Evolutionary conservation across 306 rosid species (phyloP).

Genomic region (Chamaecrista fasciculata): DNA sequence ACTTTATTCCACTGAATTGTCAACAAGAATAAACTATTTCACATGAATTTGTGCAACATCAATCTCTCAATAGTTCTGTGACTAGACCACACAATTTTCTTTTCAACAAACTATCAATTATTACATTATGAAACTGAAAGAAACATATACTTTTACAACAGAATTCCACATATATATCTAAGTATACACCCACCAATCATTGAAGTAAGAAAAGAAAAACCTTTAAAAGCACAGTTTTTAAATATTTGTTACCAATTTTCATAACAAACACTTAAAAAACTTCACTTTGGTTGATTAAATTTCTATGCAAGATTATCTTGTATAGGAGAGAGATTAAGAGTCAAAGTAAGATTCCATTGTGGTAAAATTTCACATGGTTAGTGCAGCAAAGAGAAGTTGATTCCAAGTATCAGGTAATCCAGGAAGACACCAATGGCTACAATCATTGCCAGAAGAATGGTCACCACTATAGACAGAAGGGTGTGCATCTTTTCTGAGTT

Average conservation of each 20-base stretch:
- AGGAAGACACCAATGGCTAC: constrained; percentile 98
- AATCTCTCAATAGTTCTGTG: no score
- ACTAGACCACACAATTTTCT: no score
- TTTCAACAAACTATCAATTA: no score
- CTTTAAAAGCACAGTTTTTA: no score
- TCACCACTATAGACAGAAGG: constrained; percentile 71
- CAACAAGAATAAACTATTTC: constrained; percentile 17
- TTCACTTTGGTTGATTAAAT: no score
- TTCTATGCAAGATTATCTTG: no score
- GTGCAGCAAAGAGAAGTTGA: constrained; percentile 80
- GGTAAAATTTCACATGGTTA: constrained; percentile 27
- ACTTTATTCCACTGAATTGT: neutral
- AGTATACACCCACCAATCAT: constrained; percentile 28
- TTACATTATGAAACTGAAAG: no score
- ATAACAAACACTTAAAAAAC: no score
- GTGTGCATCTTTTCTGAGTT: constrained; percentile 85
- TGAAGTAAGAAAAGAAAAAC: neutral
- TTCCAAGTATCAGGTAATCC: constrained; percentile 98
- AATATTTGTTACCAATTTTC: no score
- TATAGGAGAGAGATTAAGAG: no score
- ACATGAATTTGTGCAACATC: constrained; percentile 19
- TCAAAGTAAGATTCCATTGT: neutral
- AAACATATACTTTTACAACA: constrained; percentile 45
- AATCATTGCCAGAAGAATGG: constrained; percentile 65
- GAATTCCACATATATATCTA: constrained; percentile 21